These are phyloP conservation scores for Scutellaria minor DNA, from an alignment of 257 asterid genomes.

Conservation along the genomic window DNA sequence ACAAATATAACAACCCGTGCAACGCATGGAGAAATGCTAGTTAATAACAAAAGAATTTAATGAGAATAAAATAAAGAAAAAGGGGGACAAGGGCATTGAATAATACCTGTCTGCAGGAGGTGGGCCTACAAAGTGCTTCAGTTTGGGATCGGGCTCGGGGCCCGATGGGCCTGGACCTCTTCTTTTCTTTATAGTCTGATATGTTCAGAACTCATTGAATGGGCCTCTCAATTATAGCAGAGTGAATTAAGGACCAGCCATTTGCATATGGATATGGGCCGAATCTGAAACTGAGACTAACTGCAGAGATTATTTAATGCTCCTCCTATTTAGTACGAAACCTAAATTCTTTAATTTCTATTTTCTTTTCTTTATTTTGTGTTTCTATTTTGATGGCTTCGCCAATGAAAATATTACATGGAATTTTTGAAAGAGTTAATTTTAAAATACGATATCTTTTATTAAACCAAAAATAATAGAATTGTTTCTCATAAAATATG, in stretches of 20 bases:
- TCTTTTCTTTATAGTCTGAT: neutral
- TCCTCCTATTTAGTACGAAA: neutral
- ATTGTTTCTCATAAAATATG: too few species aligned
- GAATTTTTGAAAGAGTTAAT: too few species aligned
- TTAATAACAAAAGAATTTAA: too few species aligned
- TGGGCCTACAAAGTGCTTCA: conserved; percentile 31
- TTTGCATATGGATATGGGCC: conserved; percentile 32
- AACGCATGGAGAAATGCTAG: too few species aligned
- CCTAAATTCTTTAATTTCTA: neutral
- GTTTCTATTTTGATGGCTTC: too few species aligned
- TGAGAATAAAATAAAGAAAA: too few species aligned
- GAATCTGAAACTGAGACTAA: neutral
- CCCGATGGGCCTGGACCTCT: conserved; percentile 24
- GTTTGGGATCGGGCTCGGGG: conserved; percentile 27
- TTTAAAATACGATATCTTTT: too few species aligned
- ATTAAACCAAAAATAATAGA: too few species aligned
- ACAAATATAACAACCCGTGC: too few species aligned
- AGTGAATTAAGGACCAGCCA: neutral
- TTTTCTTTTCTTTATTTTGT: too few species aligned
- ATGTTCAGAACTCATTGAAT: conserved; percentile 25
- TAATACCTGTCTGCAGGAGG: neutral
- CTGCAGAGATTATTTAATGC: conserved; percentile 25
- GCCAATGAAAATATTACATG: too few species aligned
- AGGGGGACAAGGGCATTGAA: conserved; percentile 24
- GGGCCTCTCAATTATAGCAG: conserved; percentile 18